Percentiles rank a stretch among this genome's conserved stretches.
Conservation (phyloP, 495 filamentous ascomycete species). For the Talaromyces proteolyticus region DNA sequence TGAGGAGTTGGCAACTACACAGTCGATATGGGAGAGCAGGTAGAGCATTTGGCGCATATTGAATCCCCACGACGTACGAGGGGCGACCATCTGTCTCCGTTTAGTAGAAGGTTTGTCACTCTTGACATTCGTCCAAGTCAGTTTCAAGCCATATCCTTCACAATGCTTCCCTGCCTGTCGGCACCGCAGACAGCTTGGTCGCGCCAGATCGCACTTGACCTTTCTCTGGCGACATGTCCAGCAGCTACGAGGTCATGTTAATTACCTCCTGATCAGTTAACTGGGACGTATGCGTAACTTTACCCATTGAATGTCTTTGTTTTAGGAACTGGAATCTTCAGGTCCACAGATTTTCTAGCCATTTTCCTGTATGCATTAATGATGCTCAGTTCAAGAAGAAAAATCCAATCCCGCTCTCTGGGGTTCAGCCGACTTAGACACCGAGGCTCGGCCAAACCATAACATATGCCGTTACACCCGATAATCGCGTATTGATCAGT, state of each 20-base stretch:
- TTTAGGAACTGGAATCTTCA: not conserved
- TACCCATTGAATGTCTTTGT: not conserved
- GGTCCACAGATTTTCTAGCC: too few relatives aligned
- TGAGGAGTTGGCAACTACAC: not conserved
- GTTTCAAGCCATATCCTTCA: not conserved
- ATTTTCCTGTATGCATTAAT: too few relatives aligned
- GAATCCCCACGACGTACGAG: not conserved
- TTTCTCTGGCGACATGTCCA: conserved; percentile 1
- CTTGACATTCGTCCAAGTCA: not conserved
- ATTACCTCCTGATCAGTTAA: too few relatives aligned
- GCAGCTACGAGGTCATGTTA: too few relatives aligned
- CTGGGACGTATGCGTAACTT: too few relatives aligned
- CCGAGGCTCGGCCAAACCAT: too few relatives aligned
- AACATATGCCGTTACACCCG: too few relatives aligned
- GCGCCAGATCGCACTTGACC: conserved; percentile 1
- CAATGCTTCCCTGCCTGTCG: not conserved
- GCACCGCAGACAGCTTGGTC: not conserved
- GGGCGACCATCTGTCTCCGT: not conserved
- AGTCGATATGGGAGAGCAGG: not conserved
- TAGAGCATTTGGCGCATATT: not conserved
- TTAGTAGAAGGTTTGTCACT: not conserved
- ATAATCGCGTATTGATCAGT: too few relatives aligned
- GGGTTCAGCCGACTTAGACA: too few relatives aligned
- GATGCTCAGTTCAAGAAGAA: too few relatives aligned
- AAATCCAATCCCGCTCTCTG: too few relatives aligned